Base-by-base conservation (phyloP, 495 filamentous ascomycete species). In the Xylaria scruposa region DNA sequence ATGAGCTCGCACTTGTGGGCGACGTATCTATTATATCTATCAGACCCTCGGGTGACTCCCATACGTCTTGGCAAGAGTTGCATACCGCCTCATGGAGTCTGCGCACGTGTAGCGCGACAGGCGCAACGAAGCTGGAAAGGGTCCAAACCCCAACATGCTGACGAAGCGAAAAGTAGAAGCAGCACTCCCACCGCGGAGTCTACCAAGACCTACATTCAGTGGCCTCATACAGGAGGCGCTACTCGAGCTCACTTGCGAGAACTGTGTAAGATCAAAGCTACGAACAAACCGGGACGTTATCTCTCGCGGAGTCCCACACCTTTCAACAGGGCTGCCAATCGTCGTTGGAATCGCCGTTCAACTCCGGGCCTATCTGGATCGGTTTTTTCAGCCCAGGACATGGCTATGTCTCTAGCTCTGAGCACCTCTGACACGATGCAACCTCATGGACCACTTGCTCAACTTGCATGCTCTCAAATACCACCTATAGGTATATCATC, bases 1-100 rank as follows among this genome's bases (percentile, higher is more conserved):
- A 97, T 97, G 93, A 94, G 95, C 80, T 90, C 91, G 46, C 96
- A 99, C 78, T 81, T 99, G 38, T 98, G 97, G 97, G 90, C 92
- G 44, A 94, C 92, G 2, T 98, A 97, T 77, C 84, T 93, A 73
- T 79, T 92, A 12, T 99, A 97, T 77, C 84, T 98, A 13, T 91
- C 94, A 73, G 94, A 98, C 79, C 95, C 96, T 42, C 94, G 91
- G 12, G 92, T 97, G 36, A 99, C 96, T 2, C 96, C 96, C 0
- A 95, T 98, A 82, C 94, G 95, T 75, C 91, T 93, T 83, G 89
- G 94, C 19, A 94, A 95, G 26, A 95, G 93, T 65, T 88, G 89
- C 68, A 89, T 95, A 47, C 96, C 96, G 29, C 96, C 96, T 15
- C 85, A 96, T 47, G 97, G 96, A 9, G 93, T 98, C 42, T 95